Percentiles rank a stretch among this genome's conserved stretches.
Evolutionary conservation across 805 yeast genomes (phyloP).

Genomic region (Ogataea philodendri): DNA sequence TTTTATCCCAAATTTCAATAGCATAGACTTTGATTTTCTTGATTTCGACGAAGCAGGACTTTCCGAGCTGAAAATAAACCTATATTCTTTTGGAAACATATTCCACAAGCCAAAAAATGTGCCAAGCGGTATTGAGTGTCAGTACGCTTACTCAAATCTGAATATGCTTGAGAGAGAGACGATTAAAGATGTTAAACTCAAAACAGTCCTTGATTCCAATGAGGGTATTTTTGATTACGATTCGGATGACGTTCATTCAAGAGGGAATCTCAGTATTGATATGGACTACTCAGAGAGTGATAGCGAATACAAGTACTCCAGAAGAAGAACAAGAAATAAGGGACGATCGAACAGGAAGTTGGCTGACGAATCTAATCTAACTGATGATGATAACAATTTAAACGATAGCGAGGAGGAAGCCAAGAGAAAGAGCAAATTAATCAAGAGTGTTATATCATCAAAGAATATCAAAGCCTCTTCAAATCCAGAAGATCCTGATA

Average conservation of each 20-base stretch:
- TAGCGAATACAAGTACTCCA: conserved; percentile 2
- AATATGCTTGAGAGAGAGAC: conserved; percentile 5
- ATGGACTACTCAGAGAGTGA: conserved; percentile 5
- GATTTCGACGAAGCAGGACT: conserved; percentile 5
- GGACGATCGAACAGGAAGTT: conserved; percentile 1
- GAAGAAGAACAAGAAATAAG: conserved; percentile 3
- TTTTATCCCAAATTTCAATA: conserved; percentile 17
- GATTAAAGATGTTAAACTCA: not conserved
- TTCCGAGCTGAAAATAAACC: conserved; percentile 3
- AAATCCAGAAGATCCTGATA: conserved; percentile 20
- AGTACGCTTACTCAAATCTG: conserved; percentile 19
- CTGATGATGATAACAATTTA: conserved; percentile 5
- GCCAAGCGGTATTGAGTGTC: conserved; percentile 4
- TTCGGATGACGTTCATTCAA: conserved; percentile 6
- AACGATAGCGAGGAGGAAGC: conserved; percentile 6
- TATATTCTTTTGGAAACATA: conserved; percentile 18
- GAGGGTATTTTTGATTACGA: conserved; percentile 13
- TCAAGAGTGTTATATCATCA: conserved; percentile 23
- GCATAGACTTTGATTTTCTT: conserved; percentile 11
- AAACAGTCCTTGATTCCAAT: not conserved
- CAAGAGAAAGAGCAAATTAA: conserved; percentile 17
- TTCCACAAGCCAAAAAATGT: conserved; percentile 23
- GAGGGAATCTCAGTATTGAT: not conserved
- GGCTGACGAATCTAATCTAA: conserved; percentile 3
- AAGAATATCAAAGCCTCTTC: conserved; percentile 23